A percentile compares a stretch with the other conserved stretches of the same genome.
Evolutionary conservation across 2,329 filamentous ascomycete genomes (phyloP).

Genomic region (Ophiostoma perfectum): DNA sequence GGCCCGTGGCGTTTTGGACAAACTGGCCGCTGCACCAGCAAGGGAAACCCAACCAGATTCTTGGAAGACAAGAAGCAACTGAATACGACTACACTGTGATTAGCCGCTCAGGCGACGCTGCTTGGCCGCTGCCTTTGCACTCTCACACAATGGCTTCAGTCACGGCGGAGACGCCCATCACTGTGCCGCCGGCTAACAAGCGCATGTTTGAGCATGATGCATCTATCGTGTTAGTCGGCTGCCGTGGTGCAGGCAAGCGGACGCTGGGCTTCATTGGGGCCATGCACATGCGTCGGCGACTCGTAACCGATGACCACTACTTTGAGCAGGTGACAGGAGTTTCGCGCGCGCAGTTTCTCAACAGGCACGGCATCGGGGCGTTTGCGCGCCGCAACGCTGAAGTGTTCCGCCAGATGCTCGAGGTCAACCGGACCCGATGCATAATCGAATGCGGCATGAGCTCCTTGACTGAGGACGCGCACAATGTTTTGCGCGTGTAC

Average conservation of each 20-base stretch:
- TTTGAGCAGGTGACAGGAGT: conserved; percentile 61
- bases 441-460: conserved; percentile 66
- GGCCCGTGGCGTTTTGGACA: no score
- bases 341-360: conserved; percentile 55
- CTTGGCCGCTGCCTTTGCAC: background rate
- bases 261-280: conserved; percentile 68
- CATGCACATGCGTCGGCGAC: conserved; percentile 58
- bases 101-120: background rate
- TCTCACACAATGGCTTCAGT: background rate
- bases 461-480: conserved; percentile 56
- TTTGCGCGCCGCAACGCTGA: conserved; percentile 59
- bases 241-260: conserved; percentile 66
- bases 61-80: background rate
- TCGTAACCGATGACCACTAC: conserved; percentile 62
- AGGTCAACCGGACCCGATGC: conserved; percentile 53
- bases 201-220: conserved; percentile 52
- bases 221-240: conserved; percentile 65
- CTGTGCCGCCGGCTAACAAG: conserved; percentile 34
- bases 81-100: background rate
- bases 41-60: background rate
- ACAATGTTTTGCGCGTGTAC: conserved; percentile 54
- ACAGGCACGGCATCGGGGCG: conserved; percentile 53
- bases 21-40: no score
- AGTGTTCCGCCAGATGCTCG: conserved; percentile 57
- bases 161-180: conserved; percentile 11